Conservation (phyloP, 2,329 filamentous ascomycete species). For the Lasiodiplodia theobromae region DNA sequence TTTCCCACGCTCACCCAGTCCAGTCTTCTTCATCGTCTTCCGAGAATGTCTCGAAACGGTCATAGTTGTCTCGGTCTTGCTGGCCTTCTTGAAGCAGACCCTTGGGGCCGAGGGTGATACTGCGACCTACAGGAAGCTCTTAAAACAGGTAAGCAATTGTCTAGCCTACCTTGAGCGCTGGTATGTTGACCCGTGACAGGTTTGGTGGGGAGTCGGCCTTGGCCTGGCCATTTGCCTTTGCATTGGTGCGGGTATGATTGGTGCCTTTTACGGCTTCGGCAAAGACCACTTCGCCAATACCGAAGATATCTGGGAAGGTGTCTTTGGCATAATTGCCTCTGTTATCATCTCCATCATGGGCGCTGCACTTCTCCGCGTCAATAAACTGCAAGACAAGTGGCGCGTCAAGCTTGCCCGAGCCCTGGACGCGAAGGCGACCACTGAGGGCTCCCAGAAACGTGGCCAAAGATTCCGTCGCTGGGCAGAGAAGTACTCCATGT, state of each 20-base stretch:
- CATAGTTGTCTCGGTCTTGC: constrained; percentile 85
- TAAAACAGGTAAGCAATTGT: constrained; percentile 62
- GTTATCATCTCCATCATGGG: constrained; percentile 85
- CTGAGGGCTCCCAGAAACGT: constrained; percentile 33
- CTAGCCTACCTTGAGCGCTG: background rate
- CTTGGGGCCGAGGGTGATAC: constrained; percentile 70
- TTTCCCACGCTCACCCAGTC: background rate
- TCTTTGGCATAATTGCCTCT: constrained; percentile 76
- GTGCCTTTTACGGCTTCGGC: constrained; percentile 74
- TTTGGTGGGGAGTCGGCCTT: constrained; percentile 71
- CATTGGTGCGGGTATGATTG: constrained; percentile 71
- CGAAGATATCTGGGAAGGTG: constrained; percentile 82
- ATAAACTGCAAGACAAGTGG: constrained; percentile 88
- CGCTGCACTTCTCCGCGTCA: constrained; percentile 78
- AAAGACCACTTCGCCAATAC: constrained; percentile 70
- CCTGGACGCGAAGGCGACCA: constrained; percentile 60
- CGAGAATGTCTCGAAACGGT: constrained; percentile 83
- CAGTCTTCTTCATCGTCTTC: constrained; percentile 88
- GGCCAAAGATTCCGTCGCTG: constrained; percentile 64
- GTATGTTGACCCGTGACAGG: constrained; percentile 45
- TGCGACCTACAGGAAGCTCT: constrained; percentile 70
- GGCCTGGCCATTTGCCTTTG: constrained; percentile 71
- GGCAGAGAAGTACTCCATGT: constrained; percentile 85
- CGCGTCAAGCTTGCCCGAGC: constrained; percentile 78
- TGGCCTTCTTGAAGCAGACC: constrained; percentile 84